These are phyloP conservation scores for Fusarium praegraminearum DNA, from an alignment of 2,329 filamentous ascomycete species.

Conservation along the genomic window DNA sequence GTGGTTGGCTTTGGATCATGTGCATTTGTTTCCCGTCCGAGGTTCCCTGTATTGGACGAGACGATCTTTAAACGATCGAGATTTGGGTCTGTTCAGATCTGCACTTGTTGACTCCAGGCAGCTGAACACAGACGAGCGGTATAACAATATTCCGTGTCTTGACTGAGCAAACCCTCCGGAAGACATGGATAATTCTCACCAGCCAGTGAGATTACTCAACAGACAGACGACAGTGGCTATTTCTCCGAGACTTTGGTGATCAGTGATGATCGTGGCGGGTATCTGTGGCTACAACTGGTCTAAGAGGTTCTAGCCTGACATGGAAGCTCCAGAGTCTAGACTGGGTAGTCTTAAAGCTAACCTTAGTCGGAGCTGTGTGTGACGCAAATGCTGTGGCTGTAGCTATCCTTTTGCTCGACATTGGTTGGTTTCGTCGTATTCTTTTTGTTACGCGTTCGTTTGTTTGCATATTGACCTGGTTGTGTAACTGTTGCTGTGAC, in stretches of 20 bases:
- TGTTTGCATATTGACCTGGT: background rate
- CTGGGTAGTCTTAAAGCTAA: background rate
- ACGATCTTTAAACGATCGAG: slow-evolving; percentile 37
- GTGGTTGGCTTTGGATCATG: slow-evolving; percentile 14
- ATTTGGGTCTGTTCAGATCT: slow-evolving; percentile 24
- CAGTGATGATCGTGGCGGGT: slow-evolving; percentile 4
- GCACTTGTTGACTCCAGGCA: background rate
- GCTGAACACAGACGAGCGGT: background rate
- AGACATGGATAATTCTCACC: background rate
- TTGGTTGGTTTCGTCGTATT: background rate
- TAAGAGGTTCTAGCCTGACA: slow-evolving; percentile 17
- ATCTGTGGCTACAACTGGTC: slow-evolving; percentile 14
- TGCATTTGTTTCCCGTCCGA: background rate
- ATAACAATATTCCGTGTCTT: slow-evolving; percentile 10
- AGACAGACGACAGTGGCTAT: background rate
- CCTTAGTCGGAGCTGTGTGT: background rate
- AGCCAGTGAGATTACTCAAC: background rate
- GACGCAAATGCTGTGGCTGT: slow-evolving; percentile 8
- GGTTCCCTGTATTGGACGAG: slow-evolving; percentile 1
- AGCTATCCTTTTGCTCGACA: slow-evolving; percentile 2
- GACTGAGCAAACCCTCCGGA: slow-evolving; percentile 2
- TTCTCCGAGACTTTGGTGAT: background rate
- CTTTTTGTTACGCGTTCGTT: slow-evolving; percentile 2
- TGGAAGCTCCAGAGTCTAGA: slow-evolving; percentile 8
- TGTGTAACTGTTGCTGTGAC: background rate